Evolutionary conservation across 2,329 filamentous ascomycete genomes (phyloP).

Genomic region (Fusarium keratoplasticum): DNA sequence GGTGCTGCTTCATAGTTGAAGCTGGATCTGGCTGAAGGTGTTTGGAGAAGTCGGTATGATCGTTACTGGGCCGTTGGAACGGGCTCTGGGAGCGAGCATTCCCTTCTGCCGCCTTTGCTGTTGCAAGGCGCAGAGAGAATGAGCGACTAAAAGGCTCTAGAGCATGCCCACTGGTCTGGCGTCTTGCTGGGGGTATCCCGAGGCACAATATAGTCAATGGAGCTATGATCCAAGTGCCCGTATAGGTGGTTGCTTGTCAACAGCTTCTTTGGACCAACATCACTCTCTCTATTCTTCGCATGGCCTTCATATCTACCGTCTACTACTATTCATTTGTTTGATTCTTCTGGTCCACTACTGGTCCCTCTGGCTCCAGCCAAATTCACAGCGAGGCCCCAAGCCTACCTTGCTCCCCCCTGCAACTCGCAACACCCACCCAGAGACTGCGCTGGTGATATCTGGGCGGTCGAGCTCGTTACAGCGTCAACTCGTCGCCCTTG

Average conservation of each 20-base stretch:
- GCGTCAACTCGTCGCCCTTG: constrained; percentile 14
- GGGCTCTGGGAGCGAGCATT: background rate
- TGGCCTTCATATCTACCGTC: background rate
- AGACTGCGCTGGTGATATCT: background rate
- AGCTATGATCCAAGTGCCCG: background rate
- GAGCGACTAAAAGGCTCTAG: background rate
- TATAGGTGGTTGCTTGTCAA: background rate
- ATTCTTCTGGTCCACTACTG: constrained; percentile 25
- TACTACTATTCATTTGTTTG: constrained; percentile 26
- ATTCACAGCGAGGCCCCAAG: constrained; percentile 7
- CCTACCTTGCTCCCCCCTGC: background rate
- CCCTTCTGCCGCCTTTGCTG: background rate
- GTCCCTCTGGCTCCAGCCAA: constrained; percentile 2
- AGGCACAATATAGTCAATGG: background rate
- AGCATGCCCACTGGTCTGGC: background rate
- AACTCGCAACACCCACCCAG: background rate
- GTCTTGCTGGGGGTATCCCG: background rate
- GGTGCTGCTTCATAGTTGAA: constrained; percentile 4
- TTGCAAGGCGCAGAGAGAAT: background rate
- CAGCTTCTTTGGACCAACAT: too few relatives aligned
- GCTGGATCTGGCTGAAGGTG: background rate
- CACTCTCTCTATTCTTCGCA: background rate
- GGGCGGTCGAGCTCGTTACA: background rate
- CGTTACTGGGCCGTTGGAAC: background rate
- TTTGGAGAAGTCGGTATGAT: background rate